Evolutionary conservation across 2,329 filamentous ascomycete genomes (phyloP).

Genomic region (Apiospora saccharicola): DNA sequence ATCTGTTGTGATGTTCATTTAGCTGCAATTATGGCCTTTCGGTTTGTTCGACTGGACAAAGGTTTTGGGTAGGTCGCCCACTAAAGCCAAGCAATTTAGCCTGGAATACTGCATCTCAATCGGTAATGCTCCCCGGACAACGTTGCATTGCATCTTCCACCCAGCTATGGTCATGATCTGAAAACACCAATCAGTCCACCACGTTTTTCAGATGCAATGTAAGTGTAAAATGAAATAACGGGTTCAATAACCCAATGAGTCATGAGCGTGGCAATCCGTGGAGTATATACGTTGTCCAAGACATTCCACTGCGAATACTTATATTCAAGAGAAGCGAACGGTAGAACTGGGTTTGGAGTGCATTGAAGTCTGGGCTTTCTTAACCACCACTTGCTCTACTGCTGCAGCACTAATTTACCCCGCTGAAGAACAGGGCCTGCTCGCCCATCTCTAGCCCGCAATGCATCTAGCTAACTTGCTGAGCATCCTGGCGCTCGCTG

Average conservation of each 20-base stretch:
- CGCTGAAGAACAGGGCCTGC: not conserved
- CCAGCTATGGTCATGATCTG: not conserved
- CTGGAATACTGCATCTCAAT: not conserved
- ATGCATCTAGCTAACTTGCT: constrained; percentile 15
- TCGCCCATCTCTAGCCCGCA: not conserved
- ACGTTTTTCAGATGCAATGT: not conserved
- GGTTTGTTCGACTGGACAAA: no score
- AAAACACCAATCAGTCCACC: constrained; percentile 3
- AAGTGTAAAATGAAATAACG: not conserved
- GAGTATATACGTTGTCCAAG: not conserved
- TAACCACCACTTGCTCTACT: not conserved
- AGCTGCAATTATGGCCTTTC: no score
- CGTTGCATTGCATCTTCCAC: not conserved
- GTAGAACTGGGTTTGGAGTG: not conserved
- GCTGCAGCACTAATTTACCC: not conserved
- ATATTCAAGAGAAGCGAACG: not conserved
- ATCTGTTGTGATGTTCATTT: no score
- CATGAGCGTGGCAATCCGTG: not conserved
- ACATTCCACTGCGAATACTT: not conserved
- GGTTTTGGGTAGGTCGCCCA: not conserved
- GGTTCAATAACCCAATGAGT: not conserved
- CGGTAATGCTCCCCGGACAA: not conserved
- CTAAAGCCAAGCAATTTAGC: constrained; percentile 4
- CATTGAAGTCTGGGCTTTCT: not conserved
- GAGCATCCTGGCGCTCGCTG: constrained; percentile 4